A percentile compares a stretch with the other conserved stretches of the same genome.
phyloP scores from a whole-genome alignment of 176 grass and related monocot species.

The Rhipidocladum racemiflorum region DNA sequence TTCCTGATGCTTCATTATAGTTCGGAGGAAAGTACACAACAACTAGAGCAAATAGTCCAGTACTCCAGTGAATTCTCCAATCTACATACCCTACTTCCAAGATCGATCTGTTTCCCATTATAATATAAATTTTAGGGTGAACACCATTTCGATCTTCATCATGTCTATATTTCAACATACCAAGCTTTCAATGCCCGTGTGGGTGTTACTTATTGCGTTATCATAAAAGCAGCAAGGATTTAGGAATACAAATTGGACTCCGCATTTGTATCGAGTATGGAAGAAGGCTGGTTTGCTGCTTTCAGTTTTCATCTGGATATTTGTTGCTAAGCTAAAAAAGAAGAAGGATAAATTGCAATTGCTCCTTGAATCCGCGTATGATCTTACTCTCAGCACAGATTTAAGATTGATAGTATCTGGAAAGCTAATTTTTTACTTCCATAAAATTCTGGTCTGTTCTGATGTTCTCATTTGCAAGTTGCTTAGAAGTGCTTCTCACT shows the following conservation, averaged over 20 bases:
- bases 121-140: conserved; percentile 33
- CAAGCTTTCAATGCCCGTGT: background rate
- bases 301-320: background rate
- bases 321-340: conserved; percentile 16
- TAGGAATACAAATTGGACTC: conserved; percentile 10
- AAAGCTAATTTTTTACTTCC: background rate
- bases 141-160: conserved; percentile 14
- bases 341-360: background rate
- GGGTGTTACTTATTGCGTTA: background rate
- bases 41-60: conserved; percentile 35
- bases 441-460: background rate
- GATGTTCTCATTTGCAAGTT: background rate
- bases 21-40: conserved; percentile 18
- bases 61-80: conserved; percentile 33
- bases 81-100: conserved; percentile 30
- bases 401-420: background rate
- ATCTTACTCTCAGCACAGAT: background rate
- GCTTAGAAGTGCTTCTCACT: conserved; percentile 8
- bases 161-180: conserved; percentile 26
- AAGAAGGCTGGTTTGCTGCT: background rate
- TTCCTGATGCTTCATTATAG: conserved; percentile 28
- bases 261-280: background rate
- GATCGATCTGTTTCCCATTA: conserved; percentile 29
- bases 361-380: background rate
- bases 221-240: conserved; percentile 23